Conservation (phyloP, 805 yeast species). For the Metschnikowia gruessii region DNA sequence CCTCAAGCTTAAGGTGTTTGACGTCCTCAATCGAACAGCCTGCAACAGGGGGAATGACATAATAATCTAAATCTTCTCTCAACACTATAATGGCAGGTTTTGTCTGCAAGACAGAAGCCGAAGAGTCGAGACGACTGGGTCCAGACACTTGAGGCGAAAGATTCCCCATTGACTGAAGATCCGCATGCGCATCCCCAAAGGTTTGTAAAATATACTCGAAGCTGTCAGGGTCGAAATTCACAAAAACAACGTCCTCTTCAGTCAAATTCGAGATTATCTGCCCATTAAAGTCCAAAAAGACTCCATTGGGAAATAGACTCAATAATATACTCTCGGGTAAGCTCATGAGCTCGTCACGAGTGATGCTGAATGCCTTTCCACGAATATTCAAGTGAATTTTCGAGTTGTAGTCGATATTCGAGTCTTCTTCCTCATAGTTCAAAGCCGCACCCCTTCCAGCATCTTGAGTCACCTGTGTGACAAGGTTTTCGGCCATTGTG, state of each 20-base stretch:
- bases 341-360: conserved; percentile 86
- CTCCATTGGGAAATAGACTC: conserved; percentile 88
- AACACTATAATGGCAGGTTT: conserved; percentile 90
- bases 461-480: conserved; percentile 68
- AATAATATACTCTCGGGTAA: conserved; percentile 86
- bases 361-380: conserved; percentile 68
- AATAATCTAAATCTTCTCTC: conserved; percentile 91
- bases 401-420: conserved; percentile 55
- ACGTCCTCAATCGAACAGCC: conserved; percentile 58
- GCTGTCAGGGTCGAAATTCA: conserved; percentile 83
- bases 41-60: conserved; percentile 74
- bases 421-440: conserved; percentile 22
- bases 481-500: conserved; percentile 47
- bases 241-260: conserved; percentile 75
- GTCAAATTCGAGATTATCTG: conserved; percentile 75
- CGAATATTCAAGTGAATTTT: conserved; percentile 75
- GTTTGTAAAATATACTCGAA: conserved; percentile 76
- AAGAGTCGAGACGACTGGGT: conserved; percentile 27
- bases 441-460: conserved; percentile 21
- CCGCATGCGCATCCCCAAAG: conserved; percentile 68
- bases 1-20: conserved; percentile 65
- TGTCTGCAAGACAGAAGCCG: conserved; percentile 63
- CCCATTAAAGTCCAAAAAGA: conserved; percentile 73
- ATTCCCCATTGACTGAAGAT: conserved; percentile 32
- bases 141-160: conserved; percentile 36